phyloP scores from a whole-genome alignment of 148 eudicot species.

The Bassia scoparia region DNA sequence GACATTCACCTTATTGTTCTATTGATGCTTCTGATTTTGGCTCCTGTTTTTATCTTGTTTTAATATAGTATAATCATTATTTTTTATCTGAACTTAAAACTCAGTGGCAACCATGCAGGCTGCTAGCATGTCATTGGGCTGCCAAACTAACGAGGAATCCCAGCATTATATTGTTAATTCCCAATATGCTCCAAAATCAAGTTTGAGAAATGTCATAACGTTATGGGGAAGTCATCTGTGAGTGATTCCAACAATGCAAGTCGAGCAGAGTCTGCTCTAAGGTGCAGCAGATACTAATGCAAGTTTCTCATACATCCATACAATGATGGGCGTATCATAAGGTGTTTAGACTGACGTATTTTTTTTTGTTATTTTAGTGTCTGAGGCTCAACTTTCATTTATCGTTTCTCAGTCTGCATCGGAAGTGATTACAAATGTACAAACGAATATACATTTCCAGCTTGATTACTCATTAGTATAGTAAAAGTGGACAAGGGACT shows the following conservation, averaged over 20 bases:
- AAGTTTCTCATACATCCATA: constrained; percentile 86
- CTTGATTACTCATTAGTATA: constrained; percentile 21
- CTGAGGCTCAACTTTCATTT: no score
- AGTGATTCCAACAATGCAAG: constrained; percentile 71
- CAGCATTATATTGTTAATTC: constrained; percentile 83
- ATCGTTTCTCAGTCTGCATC: background rate
- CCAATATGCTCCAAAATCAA: constrained; percentile 93
- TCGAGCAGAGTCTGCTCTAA: constrained; percentile 65
- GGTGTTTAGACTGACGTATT: constrained; percentile 29
- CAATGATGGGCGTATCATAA: constrained; percentile 77
- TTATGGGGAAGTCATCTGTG: constrained; percentile 83
- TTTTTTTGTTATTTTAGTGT: background rate
- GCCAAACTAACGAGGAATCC: constrained; percentile 83
- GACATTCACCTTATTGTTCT: background rate
- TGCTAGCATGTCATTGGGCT: constrained; percentile 88
- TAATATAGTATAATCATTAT: no score
- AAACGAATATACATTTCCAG: background rate
- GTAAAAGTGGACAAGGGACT: constrained; percentile 98
- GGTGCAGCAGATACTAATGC: constrained; percentile 82
- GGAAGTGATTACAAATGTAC: background rate
- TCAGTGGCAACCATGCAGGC: constrained; percentile 98
- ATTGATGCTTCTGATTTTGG: background rate
- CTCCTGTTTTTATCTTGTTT: constrained; percentile 1
- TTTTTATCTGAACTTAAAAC: constrained; percentile 11
- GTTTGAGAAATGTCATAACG: constrained; percentile 83